Base-by-base conservation (phyloP, 352 stramenopile genomes). In the Aphanomyces stellatus region DNA sequence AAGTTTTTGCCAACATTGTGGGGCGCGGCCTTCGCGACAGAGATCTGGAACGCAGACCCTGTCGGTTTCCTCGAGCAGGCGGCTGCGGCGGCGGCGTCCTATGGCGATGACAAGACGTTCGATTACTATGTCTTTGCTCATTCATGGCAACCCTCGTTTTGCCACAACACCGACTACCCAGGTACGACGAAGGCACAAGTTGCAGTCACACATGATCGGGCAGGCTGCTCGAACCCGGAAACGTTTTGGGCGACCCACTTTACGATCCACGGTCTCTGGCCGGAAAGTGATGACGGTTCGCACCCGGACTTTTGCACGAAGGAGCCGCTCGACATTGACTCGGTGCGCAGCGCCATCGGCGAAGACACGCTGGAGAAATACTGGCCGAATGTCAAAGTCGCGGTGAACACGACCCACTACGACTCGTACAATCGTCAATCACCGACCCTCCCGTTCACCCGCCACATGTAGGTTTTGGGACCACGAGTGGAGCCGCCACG, bases 401-500 rank as follows among this genome's bases (percentile, higher is more conserved):
- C 55, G 33, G 35, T 60, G 60, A 66, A 71, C 71, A 81, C 40
- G 42, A 24, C 17, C 74, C 57, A 27, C 37, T 42, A 37, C 69
- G 69, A 53, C 27, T 53, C 31, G 74, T 77, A 63, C 73, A 71
- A 49, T 65, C 69, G 22, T 69, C 51, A 79, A 81, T 24, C 70
- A 64, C 46, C 53, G 56, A 79, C 72, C 71, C 17, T 66, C 25
- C 19, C 48, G 55, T 30, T 13, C 30, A 17, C 5, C 70, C 71
- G 60, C 72, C 95, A 88, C 76, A 74, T 72, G 25, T 77, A 88
- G 57, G 37, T 98, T 98, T 67, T 98, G 91, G 91, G 78, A 85
- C 62, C 93, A 98, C 72, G 93, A 98, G 72, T 98, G 93, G 93
- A 87, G 72, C 24, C 92, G 94, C 53, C 93, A 98, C 70, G 93